Conservation (phyloP, 2,329 filamentous ascomycete species). For the Fusarium paranaense region DNA sequence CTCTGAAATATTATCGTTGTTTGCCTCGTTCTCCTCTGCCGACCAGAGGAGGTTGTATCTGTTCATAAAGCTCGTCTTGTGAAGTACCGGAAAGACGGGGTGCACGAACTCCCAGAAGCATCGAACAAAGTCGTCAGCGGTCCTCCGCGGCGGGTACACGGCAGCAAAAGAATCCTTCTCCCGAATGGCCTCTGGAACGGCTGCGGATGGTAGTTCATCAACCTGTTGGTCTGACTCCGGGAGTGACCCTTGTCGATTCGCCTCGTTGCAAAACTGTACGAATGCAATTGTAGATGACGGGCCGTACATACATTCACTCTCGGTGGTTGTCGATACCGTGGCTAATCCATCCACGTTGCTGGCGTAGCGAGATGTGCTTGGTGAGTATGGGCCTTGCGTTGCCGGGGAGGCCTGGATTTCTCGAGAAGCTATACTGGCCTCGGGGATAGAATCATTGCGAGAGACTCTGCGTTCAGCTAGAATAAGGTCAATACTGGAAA, state of each 20-base stretch:
- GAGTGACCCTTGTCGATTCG: neutral
- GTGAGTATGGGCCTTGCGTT: neutral
- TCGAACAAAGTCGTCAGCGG: neutral
- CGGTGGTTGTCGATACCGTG: neutral
- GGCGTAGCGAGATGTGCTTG: neutral
- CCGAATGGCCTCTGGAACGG: neutral
- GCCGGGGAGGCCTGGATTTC: neutral
- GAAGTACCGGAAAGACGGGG: slow-evolving; percentile 12
- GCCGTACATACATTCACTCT: neutral
- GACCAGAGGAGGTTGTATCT: neutral
- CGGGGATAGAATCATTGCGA: neutral
- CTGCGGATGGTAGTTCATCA: neutral
- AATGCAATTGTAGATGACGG: neutral
- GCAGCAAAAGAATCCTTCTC: neutral
- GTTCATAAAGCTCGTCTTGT: slow-evolving; percentile 1
- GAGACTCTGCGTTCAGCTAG: neutral
- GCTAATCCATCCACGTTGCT: neutral
- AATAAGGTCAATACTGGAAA: neutral
- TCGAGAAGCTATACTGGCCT: neutral
- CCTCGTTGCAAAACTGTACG: neutral
- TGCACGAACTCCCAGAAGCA: slow-evolving; percentile 21
- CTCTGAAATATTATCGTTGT: neutral
- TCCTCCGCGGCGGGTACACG: neutral
- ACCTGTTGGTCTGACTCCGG: neutral
- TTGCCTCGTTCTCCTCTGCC: neutral